phyloP scores from a whole-genome alignment of 495 filamentous ascomycete species.

The Baudoinia panamericana region DNA sequence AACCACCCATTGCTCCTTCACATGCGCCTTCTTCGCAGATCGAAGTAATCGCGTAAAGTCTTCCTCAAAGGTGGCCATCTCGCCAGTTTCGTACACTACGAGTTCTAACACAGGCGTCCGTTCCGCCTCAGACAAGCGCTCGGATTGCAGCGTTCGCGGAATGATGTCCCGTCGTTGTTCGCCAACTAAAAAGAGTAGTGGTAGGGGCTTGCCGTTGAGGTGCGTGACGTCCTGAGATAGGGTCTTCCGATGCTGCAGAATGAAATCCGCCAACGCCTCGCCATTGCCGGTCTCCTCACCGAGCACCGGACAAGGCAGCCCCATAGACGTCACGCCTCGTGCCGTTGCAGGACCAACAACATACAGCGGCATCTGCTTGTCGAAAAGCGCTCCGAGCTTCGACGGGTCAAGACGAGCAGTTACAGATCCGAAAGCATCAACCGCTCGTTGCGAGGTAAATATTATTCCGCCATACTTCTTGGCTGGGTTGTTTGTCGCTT shows the following conservation, averaged over 20 bases:
- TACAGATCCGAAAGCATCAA: constrained; percentile 68
- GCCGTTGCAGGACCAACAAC: constrained; percentile 88
- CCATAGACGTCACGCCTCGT: constrained; percentile 50
- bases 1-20: constrained; percentile 57
- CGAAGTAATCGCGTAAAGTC: constrained; percentile 42
- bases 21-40: constrained; percentile 27
- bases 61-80: constrained; percentile 57
- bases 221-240: constrained; percentile 32
- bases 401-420: constrained; percentile 32
- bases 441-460: constrained; percentile 88
- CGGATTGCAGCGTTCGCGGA: constrained; percentile 56
- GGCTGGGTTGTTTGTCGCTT: constrained; percentile 14
- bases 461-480: constrained; percentile 67
- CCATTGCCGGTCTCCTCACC: constrained; percentile 75
- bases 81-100: constrained; percentile 73
- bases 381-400: constrained; percentile 25
- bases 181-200: constrained; percentile 74
- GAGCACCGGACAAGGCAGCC: constrained; percentile 27
- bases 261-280: constrained; percentile 59
- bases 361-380: constrained; percentile 52
- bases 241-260: constrained; percentile 38
- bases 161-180: constrained; percentile 81
- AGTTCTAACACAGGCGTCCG: constrained; percentile 59
- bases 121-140: constrained; percentile 28
- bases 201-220: constrained; percentile 39